Base-by-base conservation (phyloP, 2,329 filamentous ascomycete species). In the Fusarium mundagurra region DNA sequence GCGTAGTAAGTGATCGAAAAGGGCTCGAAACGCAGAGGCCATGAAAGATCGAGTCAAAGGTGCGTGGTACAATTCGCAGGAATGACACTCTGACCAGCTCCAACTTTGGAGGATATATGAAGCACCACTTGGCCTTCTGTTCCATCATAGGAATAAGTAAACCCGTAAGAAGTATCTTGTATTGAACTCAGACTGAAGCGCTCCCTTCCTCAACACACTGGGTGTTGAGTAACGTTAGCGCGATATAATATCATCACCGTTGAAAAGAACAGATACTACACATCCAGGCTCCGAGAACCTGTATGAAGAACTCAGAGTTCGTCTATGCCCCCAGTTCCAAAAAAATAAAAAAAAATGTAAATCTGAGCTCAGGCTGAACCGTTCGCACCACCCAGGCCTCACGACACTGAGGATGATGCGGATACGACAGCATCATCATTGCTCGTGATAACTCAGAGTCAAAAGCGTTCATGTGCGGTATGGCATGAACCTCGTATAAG, bases 401-500 rank as follows among this genome's bases (percentile, higher is more conserved):
- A 18, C 5, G 3, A 3, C 13, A 8, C 18, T 12, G 3, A 22
- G 10, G 10, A 5, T 27, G 5, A 22, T 17, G 10, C 8, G 51
- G 20, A 20, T 39, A 54, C 24, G 34, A 8, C 24, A 39, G 51
- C 20, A 10, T 2, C 51, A 54, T 54, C 51, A 54, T 6, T 4
- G 20, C 24, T 6, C 20, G 5, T 13, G 2, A 5, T 10, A 13
- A 6, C 18, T 24, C 22, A 54, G 51, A 24, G 29, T 54, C 51
- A 1, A 13, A n/a, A 22, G 0, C 4, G 10, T 2, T 38, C 10
- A 6, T 54, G 20, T 11, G 11, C 39, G 18, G 18, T 34, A 16
- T n/a, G 1, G 0, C 7, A n/a, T 22, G 10, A 54, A 38, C 7
- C 4, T n/a, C 33, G 6, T 16, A 22, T 6, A 29, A 2, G 10